These are phyloP conservation scores for Fusarium sambucinum DNA, from an alignment of 2,329 filamentous ascomycete species.

Conservation along the genomic window DNA sequence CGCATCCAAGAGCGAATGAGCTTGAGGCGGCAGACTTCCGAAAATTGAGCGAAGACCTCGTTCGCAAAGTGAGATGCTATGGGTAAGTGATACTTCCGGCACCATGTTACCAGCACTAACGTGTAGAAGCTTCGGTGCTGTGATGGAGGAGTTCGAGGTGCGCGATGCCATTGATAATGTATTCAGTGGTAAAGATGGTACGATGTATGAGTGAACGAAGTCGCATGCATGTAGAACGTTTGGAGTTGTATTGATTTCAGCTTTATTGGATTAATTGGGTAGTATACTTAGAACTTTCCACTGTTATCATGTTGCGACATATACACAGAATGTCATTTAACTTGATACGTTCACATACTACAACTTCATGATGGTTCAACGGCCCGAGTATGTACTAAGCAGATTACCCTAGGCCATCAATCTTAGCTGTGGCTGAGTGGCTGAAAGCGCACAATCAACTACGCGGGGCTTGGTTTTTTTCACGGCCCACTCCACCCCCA, in stretches of 20 bases:
- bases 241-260: background rate
- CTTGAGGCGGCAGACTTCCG: slow-evolving; percentile 77
- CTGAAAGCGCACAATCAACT: slow-evolving; percentile 42
- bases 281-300: background rate
- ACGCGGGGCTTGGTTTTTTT: slow-evolving; percentile 52
- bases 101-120: background rate
- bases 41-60: slow-evolving; percentile 77
- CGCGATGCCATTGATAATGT: slow-evolving; percentile 81
- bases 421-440: slow-evolving; percentile 40
- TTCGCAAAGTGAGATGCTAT: slow-evolving; percentile 88
- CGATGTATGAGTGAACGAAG: slow-evolving; percentile 19
- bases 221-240: background rate
- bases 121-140: slow-evolving; percentile 67
- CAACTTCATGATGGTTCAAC: background rate
- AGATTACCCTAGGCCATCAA: slow-evolving; percentile 22
- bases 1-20: slow-evolving; percentile 75
- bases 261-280: background rate
- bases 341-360: background rate
- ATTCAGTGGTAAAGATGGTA: slow-evolving; percentile 39
- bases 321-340: background rate
- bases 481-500: slow-evolving; percentile 54
- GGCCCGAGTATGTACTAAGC: background rate
- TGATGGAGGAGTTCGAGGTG: slow-evolving; percentile 76
- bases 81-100: slow-evolving; percentile 70
- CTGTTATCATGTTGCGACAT: background rate